Conservation (phyloP, 148 eudicot species). For the Spergularia marina region DNA sequence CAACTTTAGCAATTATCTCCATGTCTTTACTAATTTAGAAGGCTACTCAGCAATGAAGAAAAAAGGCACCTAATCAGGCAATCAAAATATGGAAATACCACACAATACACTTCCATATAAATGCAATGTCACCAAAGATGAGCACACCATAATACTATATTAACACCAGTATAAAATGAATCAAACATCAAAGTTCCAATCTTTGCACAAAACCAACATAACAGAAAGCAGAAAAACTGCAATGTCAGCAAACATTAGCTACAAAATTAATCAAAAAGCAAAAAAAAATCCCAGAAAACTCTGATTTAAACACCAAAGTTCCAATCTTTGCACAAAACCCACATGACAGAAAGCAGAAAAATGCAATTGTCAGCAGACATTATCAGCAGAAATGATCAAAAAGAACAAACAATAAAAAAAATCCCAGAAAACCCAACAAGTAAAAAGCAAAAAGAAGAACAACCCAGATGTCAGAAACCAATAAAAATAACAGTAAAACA, state of each 20-base stretch:
- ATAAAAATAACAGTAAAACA: not conserved
- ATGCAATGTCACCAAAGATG: not conserved
- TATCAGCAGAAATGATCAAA: not conserved
- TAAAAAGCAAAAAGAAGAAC: slow-evolving; percentile 10
- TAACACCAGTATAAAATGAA: not conserved
- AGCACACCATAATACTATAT: not conserved
- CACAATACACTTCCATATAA: not conserved
- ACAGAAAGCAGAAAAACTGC: not conserved
- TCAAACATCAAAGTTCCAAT: not conserved
- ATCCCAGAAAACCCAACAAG: slow-evolving; percentile 1
- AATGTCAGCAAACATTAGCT: slow-evolving; percentile 15
- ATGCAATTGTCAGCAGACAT: slow-evolving; percentile 3
- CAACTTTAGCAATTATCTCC: not conserved
- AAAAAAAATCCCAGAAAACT: not conserved
- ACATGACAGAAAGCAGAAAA: not conserved
- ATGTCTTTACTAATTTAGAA: not conserved
- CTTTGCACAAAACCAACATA: not conserved
- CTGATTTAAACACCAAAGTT: not conserved
- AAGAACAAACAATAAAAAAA: not conserved
- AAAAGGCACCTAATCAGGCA: not conserved
- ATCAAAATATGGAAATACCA: slow-evolving; percentile 3
- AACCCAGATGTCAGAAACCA: slow-evolving; percentile 21
- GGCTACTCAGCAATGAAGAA: not conserved
- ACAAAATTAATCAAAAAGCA: not conserved
- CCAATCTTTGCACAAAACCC: slow-evolving; percentile 4